These are phyloP conservation scores for Kwoniella mangroviensis DNA, from an alignment of 768 basidiomycete species.

Conservation along the genomic window DNA sequence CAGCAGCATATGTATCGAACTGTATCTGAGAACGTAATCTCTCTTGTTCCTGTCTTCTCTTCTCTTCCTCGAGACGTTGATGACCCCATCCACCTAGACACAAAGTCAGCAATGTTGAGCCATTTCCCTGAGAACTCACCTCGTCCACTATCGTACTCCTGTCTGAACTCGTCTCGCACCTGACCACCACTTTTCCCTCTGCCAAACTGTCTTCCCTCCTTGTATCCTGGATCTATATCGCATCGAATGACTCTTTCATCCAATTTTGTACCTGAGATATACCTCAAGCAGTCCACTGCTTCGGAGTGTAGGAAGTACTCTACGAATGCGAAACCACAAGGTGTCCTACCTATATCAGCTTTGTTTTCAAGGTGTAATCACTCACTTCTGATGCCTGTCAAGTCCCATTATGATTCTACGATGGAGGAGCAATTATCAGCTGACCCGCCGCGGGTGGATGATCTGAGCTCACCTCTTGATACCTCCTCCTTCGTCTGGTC, in stretches of 20 bases:
- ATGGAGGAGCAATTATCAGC: background rate
- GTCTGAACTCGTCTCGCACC: slow-evolving; percentile 91
- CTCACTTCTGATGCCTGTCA: slow-evolving; percentile 51
- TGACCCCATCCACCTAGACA: slow-evolving; percentile 53
- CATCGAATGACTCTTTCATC: slow-evolving; percentile 98
- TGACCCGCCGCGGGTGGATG: background rate
- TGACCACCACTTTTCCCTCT: slow-evolving; percentile 92
- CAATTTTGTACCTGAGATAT: slow-evolving; percentile 96
- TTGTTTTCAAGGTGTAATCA: background rate
- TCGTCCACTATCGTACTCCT: slow-evolving; percentile 95
- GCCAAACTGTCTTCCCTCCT: slow-evolving; percentile 95
- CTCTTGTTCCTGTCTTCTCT: slow-evolving; percentile 47
- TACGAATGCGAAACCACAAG: slow-evolving; percentile 59
- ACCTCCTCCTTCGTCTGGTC: slow-evolving; percentile 53
- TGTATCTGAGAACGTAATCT: slow-evolving; percentile 45
- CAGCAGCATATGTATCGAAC: slow-evolving; percentile 52
- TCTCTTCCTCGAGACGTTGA: slow-evolving; percentile 47
- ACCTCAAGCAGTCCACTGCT: slow-evolving; percentile 87
- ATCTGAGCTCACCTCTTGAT: slow-evolving; percentile 48
- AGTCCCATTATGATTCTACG: slow-evolving; percentile 57
- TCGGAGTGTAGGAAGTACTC: slow-evolving; percentile 89
- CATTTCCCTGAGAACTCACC: slow-evolving; percentile 67
- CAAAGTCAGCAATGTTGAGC: background rate
- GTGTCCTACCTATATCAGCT: slow-evolving; percentile 47
- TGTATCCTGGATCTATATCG: slow-evolving; percentile 94